Evolutionary conservation across 2,329 filamentous ascomycete species (phyloP), one percentile per base, ranked within the genome.

Genomic region (Exophiala spinifera): DNA sequence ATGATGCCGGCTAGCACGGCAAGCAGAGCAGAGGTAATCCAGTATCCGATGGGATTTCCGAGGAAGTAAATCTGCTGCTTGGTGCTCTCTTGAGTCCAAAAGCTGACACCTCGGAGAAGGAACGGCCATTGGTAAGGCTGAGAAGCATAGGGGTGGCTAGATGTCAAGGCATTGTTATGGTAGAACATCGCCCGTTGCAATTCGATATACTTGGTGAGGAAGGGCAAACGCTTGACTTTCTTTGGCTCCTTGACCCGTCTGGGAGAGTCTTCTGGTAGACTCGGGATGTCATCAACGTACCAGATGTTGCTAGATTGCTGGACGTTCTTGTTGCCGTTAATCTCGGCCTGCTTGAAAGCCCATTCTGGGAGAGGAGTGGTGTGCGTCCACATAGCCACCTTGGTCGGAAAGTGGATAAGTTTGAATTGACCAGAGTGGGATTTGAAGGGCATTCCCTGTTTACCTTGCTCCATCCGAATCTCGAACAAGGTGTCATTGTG

Each of bases 361-460:
- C 94, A 99, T 3, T 99, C 94, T 3, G 94, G 94, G n/a, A 99
- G 83, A 46, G 94, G 89, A 56, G 85, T 94, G 33, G 88, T 88
- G 72, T 97, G 92, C 23, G 94, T 99, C 94, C 94, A 99, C 92
- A 99, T 95, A 62, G 94, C 92, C 47, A 99, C 94, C 72, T 95
- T 95, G 71, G 90, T 95, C 6, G 92, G 91, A 67, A 88, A 84
- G 73, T 99, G 94, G 64, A 99, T 83, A 56, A 99, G 81, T 76
- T 96, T 97, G 82, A 99, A 96, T 74, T 96, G 88, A 58, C 90
- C 87, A 8, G 92, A 86, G 69, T 96, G 82, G 58, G 88, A 92
- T 77, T 90, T 92, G 78, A 97, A 95, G 53, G 92, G 85, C 67
- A 92, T 87, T 21, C 80, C 79, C 40, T 79, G 69, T 74, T 96